phyloP scores from a whole-genome alignment of 805 yeast species.

The Myxozyma monticola region DNA sequence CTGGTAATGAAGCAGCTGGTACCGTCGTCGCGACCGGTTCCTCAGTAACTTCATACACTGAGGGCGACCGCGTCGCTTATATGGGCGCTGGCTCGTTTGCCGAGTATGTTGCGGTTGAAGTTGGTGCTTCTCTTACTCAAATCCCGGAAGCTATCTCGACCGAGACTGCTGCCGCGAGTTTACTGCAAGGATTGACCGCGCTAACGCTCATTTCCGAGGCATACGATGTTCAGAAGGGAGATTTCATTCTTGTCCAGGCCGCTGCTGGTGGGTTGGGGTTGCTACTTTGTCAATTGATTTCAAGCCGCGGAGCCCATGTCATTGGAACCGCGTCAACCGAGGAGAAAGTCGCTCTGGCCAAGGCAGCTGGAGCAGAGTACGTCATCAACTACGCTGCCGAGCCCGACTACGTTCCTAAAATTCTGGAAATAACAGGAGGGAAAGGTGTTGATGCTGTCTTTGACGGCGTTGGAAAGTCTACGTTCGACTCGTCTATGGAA shows the following conservation, averaged over 20 bases:
- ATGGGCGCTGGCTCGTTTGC: slow-evolving; percentile 60
- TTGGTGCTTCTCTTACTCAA: slow-evolving; percentile 43
- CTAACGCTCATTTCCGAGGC: slow-evolving; percentile 68
- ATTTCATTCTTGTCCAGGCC: slow-evolving; percentile 76
- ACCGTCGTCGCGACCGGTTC: slow-evolving; percentile 64
- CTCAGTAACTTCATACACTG: slow-evolving; percentile 52
- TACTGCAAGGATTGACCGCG: slow-evolving; percentile 79
- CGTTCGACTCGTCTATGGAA: slow-evolving; percentile 64
- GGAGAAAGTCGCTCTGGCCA: slow-evolving; percentile 67
- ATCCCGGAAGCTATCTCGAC: slow-evolving; percentile 50
- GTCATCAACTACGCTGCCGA: slow-evolving; percentile 54
- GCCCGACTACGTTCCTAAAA: slow-evolving; percentile 52
- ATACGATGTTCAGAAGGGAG: slow-evolving; percentile 65
- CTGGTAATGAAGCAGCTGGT: slow-evolving; percentile 67
- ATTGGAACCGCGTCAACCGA: slow-evolving; percentile 82
- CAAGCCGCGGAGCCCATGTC: slow-evolving; percentile 67
- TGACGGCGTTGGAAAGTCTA: slow-evolving; percentile 78
- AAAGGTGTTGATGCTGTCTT: slow-evolving; percentile 67
- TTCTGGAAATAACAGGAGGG: slow-evolving; percentile 61
- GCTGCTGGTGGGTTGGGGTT: slow-evolving; percentile 96
- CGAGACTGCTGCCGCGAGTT: slow-evolving; percentile 58
- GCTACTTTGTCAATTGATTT: slow-evolving; percentile 63
- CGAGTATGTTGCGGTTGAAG: slow-evolving; percentile 56
- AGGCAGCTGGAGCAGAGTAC: slow-evolving; percentile 73
- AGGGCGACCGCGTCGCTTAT: slow-evolving; percentile 74